phyloP scores from a whole-genome alignment of 176 grass and related monocot genomes.

The Secale cereale region DNA sequence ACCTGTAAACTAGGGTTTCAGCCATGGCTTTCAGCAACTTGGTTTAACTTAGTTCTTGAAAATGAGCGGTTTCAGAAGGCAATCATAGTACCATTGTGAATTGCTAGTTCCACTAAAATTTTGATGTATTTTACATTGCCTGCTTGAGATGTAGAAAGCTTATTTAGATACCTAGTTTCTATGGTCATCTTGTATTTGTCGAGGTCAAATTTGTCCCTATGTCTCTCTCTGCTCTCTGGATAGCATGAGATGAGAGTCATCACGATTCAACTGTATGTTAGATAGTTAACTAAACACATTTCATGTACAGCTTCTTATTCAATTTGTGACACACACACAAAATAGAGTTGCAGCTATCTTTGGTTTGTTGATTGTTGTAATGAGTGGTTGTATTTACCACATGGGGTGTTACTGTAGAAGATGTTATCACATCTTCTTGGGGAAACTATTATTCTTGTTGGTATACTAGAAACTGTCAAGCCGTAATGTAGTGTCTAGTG shows the following conservation, averaged over 20 bases:
- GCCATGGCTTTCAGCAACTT: slow-evolving; percentile 7
- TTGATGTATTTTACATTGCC: neutral
- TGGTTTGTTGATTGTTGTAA: neutral
- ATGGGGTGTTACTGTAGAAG: neutral
- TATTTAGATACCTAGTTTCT: neutral
- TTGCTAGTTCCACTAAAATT: slow-evolving; percentile 8
- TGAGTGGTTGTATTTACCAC: neutral
- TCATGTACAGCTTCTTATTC: neutral
- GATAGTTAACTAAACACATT: neutral
- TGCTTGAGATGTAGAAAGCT: slow-evolving; percentile 15
- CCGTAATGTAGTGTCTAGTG: neutral
- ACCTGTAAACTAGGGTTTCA: neutral
- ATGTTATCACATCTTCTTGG: neutral
- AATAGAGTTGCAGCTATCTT: neutral
- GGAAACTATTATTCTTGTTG: neutral
- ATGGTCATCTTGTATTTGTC: neutral
- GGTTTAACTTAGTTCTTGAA: neutral
- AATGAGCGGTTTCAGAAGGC: slow-evolving; percentile 9
- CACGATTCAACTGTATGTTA: neutral
- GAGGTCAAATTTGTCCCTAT: neutral
- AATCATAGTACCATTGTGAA: slow-evolving; percentile 16
- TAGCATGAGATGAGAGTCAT: neutral
- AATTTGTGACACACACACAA: neutral
- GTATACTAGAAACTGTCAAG: neutral
- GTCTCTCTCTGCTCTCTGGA: neutral